phyloP scores from a whole-genome alignment of 2,329 filamentous ascomycete genomes.

The Neophaeococcomyces mojaviensis region DNA sequence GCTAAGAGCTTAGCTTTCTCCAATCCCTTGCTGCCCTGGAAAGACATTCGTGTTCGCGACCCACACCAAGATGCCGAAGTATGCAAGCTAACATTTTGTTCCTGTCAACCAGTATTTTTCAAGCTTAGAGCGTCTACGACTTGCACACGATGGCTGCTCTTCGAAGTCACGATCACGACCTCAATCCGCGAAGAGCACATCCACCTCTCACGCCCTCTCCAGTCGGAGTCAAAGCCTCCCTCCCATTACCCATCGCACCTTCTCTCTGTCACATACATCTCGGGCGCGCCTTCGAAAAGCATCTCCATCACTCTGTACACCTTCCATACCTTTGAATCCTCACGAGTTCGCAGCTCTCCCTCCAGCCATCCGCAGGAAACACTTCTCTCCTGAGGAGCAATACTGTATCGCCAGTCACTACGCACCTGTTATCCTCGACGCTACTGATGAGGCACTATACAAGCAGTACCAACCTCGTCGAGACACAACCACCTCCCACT shows the following conservation, averaged over 20 bases:
- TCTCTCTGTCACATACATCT: slow-evolving; percentile 2
- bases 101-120: slow-evolving; percentile 27
- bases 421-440: slow-evolving; percentile 49
- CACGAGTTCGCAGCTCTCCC: slow-evolving; percentile 56
- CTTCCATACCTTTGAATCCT: slow-evolving; percentile 10
- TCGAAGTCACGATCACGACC: background rate
- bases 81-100: slow-evolving; percentile 20
- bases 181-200: slow-evolving; percentile 1
- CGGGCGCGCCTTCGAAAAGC: slow-evolving; percentile 2
- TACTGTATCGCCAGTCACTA: slow-evolving; percentile 49
- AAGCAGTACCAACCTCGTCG: slow-evolving; percentile 32
- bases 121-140: slow-evolving; percentile 27
- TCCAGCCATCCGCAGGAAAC: slow-evolving; percentile 62
- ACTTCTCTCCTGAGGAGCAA: slow-evolving; percentile 67
- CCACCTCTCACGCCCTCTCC: slow-evolving; percentile 6
- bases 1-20: background rate
- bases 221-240: slow-evolving; percentile 2
- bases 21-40: no score
- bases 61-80: slow-evolving; percentile 12
- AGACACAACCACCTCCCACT: slow-evolving; percentile 3
- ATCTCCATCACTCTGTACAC: slow-evolving; percentile 7
- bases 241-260: slow-evolving; percentile 3
- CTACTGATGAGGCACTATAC: slow-evolving; percentile 52
- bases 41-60: background rate
- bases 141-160: slow-evolving; percentile 23